A percentile compares a stretch with the other conserved stretches of the same genome.
phyloP scores from a whole-genome alignment of 345 rosid genomes.

The Eucalyptus pauciflora region DNA sequence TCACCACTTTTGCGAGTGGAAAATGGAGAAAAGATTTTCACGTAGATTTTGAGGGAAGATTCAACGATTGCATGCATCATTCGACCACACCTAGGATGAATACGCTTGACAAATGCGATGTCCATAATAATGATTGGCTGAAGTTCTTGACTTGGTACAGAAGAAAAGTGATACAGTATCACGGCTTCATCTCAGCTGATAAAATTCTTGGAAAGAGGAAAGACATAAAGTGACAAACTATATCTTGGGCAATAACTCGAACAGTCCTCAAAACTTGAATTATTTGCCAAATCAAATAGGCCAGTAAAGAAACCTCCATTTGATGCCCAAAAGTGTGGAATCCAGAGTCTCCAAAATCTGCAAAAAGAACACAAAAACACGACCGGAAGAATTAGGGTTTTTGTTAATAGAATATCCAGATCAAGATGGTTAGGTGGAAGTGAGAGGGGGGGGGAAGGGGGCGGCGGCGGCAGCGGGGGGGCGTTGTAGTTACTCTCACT shows the following conservation, averaged over 20 bases:
- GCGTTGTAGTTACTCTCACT: background rate
- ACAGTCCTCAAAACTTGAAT: background rate
- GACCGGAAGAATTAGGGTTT: background rate
- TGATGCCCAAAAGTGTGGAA: background rate
- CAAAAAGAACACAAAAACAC: background rate
- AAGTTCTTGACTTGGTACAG: background rate
- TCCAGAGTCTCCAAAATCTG: background rate
- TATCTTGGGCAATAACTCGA: background rate
- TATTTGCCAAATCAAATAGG: background rate
- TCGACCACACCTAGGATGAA: background rate
- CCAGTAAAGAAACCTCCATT: background rate
- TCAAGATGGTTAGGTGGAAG: background rate
- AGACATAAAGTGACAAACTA: background rate
- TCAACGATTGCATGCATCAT: background rate
- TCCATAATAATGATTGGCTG: background rate
- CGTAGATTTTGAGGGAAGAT: background rate
- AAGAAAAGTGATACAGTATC: background rate
- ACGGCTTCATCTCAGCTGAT: background rate
- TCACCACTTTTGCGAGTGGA: background rate
- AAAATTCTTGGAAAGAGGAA: background rate
- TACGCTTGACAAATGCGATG: background rate
- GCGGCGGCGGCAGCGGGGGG: no score
- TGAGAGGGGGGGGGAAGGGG: fast-evolving
- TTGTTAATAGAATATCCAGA: background rate
- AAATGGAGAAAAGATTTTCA: background rate